Conservation (phyloP, 495 filamentous ascomycete genomes). For the Aspergillus nidulans region DNA sequence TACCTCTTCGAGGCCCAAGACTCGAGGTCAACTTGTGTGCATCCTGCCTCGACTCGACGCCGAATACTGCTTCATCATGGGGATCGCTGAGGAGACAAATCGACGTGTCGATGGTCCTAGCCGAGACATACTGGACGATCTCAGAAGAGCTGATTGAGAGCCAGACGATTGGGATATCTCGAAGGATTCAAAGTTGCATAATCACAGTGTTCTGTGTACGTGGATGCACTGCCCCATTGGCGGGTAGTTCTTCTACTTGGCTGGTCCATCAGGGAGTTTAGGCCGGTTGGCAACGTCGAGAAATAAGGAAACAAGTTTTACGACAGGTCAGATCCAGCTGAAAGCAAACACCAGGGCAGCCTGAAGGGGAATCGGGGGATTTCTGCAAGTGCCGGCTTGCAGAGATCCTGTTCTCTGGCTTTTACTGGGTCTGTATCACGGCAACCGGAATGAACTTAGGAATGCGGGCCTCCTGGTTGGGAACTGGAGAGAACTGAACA, state of each 20-base stretch:
- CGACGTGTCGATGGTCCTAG: background rate
- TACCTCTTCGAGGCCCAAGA: background rate
- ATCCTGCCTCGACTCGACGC: background rate
- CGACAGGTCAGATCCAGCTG: conserved; percentile 7
- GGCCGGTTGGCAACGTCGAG: conserved; percentile 1
- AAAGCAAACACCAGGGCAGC: background rate
- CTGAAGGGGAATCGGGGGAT: background rate
- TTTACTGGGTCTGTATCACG: conserved; percentile 8
- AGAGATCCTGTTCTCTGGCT: background rate
- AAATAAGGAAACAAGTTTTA: conserved; percentile 3
- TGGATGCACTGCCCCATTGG: background rate
- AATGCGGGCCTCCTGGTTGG: conserved; percentile 19
- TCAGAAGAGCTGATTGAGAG: background rate
- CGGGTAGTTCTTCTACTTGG: background rate
- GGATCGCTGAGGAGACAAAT: background rate
- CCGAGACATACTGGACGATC: background rate
- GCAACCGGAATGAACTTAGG: conserved; percentile 22
- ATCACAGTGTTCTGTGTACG: background rate
- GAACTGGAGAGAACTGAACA: background rate
- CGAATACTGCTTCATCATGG: background rate
- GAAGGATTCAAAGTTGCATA: background rate
- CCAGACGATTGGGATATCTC: background rate
- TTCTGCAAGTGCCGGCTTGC: background rate
- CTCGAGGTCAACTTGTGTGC: background rate
- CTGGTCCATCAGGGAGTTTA: background rate